A percentile compares a stretch with the other conserved stretches of the same genome.
phyloP scores from a whole-genome alignment of 2,329 filamentous ascomycete genomes.

The Ascochyta fabae region DNA sequence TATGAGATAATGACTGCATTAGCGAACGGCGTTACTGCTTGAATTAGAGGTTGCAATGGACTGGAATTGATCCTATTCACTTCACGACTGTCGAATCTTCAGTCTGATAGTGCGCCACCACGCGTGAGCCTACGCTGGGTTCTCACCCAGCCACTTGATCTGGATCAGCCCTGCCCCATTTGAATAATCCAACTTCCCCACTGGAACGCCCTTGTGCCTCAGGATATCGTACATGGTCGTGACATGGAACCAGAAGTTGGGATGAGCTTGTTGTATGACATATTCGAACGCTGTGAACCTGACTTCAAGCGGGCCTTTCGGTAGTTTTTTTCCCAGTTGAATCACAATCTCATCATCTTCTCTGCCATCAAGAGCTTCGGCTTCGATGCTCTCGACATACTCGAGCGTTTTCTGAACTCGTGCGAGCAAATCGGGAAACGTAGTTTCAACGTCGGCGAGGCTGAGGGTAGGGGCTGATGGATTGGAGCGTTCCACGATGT shows the following conservation, averaged over 20 bases:
- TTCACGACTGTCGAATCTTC: background rate
- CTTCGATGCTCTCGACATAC: constrained; percentile 54
- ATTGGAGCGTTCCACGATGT: constrained; percentile 49
- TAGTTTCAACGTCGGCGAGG: constrained; percentile 55
- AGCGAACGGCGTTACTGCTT: background rate
- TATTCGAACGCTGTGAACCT: constrained; percentile 57
- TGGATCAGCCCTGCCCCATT: constrained; percentile 30
- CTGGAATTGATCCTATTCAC: background rate
- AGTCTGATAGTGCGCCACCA: background rate
- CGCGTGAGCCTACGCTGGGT: background rate
- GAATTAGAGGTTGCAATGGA: background rate
- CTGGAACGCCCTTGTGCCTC: constrained; percentile 64
- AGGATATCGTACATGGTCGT: constrained; percentile 66
- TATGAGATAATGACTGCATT: constrained; percentile 4
- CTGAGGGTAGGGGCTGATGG: constrained; percentile 39
- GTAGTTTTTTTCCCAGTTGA: constrained; percentile 17
- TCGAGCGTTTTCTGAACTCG: constrained; percentile 57
- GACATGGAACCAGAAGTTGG: constrained; percentile 70
- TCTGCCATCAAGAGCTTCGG: constrained; percentile 52
- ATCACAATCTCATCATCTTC: constrained; percentile 52
- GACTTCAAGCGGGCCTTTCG: constrained; percentile 34
- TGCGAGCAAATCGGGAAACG: constrained; percentile 57
- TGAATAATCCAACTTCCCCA: constrained; percentile 67
- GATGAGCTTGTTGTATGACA: constrained; percentile 54
- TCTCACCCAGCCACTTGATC: constrained; percentile 5